phyloP scores from a whole-genome alignment of 1,284 basidiomycete species.

The Cutaneotrichosporon spelunceum region DNA sequence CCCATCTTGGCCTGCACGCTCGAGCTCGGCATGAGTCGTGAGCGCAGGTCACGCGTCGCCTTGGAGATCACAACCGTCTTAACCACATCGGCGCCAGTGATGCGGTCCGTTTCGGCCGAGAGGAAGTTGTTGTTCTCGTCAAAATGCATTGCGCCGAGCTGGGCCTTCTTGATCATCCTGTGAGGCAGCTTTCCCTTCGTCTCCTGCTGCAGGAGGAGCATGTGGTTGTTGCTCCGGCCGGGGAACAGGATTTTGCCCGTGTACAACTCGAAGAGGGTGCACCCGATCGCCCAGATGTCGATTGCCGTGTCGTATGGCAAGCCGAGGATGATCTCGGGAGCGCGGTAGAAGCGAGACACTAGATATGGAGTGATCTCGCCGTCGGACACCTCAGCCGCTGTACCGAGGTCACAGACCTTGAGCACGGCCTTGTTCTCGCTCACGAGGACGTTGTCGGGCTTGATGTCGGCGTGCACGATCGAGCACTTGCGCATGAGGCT shows the following conservation, averaged over 20 bases:
- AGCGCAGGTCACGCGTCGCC: conserved; percentile 72
- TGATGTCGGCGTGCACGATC: conserved; percentile 97
- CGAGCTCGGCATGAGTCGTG: conserved; percentile 74
- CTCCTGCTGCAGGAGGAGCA: conserved; percentile 96
- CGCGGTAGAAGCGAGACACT: conserved; percentile 95
- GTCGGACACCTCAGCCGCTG: conserved; percentile 87
- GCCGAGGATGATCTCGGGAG: conserved; percentile 97
- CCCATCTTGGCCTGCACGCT: conserved; percentile 67
- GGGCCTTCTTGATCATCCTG: conserved; percentile 90
- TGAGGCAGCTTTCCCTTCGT: conserved; percentile 88
- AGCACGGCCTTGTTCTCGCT: conserved; percentile 90
- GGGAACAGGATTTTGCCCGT: conserved; percentile 99
- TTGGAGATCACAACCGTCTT: conserved; percentile 82
- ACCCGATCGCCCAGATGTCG: conserved; percentile 96
- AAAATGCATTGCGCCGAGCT: conserved; percentile 88
- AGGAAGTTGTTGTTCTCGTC: conserved; percentile 68
- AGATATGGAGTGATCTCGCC: conserved; percentile 94
- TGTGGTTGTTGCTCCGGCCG: conserved; percentile 94
- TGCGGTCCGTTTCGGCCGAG: conserved; percentile 75
- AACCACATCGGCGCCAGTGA: conserved; percentile 72
- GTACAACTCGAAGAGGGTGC: conserved; percentile 95
- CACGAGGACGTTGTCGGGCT: conserved; percentile 93
- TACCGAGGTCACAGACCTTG: conserved; percentile 95
- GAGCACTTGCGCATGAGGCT: conserved; percentile 81
- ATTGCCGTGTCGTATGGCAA: conserved; percentile 89